Evolutionary conservation across 805 yeast genomes (phyloP), one percentile per base, ranked within the genome.

Genomic region (Zygosaccharomyces lentus): DNA sequence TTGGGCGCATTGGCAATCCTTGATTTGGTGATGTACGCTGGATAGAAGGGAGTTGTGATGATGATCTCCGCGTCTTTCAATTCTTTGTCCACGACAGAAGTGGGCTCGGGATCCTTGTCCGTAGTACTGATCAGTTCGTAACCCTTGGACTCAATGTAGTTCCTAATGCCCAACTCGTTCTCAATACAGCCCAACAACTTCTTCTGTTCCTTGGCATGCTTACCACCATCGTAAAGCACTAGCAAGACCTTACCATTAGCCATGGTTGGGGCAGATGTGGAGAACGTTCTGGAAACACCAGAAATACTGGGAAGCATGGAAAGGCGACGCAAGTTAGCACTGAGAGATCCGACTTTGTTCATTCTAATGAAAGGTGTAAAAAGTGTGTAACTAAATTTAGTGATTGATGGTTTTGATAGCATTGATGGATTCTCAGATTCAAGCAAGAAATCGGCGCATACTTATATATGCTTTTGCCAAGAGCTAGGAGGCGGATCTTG

Each of bases 1-100:
- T 82, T 83, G 63, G 81, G 80, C 27, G 91, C 90, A 59, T 77
- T 75, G 41, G 70, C 79, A 52, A 85, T 74, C 58, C 91, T 75
- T 56, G 80, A 83, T 48, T 73, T 72, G 45, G 82, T 77, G 62
- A 85, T 73, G 66, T 85, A 85, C 30, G 82, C 91, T 4, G 95
- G 93, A 67, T 77, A 87, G 76, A 86, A 85, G 3, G 95, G 93
- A 9, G 91, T 84, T 34, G 90, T 80, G 66, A 86, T 84, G 58
- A 85, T 76, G 42, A 85, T 73, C 55, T 85, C 93, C 4, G 90
- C 86, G 50, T 81, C 88, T 39, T 72, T 76, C 61, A 85, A 75
- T 52, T 83, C 73, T 58, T 75, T 70, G 65, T 85, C 93, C 39
- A 85, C 75, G 30, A 62, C 73, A 2, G 84, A 75, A 54, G 65